These are phyloP conservation scores for Penicillium manginii DNA, from an alignment of 495 filamentous ascomycete genomes.

Conservation along the genomic window DNA sequence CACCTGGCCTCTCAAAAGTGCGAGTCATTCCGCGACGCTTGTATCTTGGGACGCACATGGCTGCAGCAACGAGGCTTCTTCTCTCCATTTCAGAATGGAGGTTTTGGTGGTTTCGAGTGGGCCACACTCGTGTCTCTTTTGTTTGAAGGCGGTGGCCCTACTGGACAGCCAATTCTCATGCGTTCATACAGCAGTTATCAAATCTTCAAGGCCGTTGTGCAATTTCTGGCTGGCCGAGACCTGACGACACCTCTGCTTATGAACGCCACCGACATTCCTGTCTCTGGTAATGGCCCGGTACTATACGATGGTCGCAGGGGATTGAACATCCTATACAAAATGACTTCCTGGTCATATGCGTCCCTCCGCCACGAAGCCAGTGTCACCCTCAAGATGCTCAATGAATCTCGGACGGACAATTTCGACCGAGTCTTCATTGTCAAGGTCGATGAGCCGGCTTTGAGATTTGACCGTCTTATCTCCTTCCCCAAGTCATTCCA, in stretches of 20 bases:
- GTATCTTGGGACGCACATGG: constrained; percentile 85
- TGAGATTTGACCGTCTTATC: constrained; percentile 70
- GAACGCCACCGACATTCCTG: constrained; percentile 34
- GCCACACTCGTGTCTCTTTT: constrained; percentile 75
- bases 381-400: constrained; percentile 70
- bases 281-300: constrained; percentile 45
- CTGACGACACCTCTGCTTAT: constrained; percentile 68
- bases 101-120: constrained; percentile 96
- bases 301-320: constrained; percentile 68
- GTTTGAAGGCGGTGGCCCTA: constrained; percentile 71
- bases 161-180: constrained; percentile 70
- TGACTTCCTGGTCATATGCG: constrained; percentile 82
- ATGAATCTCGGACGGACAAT: constrained; percentile 72
- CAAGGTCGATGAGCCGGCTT: constrained; percentile 65
- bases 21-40: constrained; percentile 76
- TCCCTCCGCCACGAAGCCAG: constrained; percentile 71
- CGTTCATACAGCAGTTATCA: constrained; percentile 87
- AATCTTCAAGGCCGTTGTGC: constrained; percentile 87
- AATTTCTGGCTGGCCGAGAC: constrained; percentile 77
- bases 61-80: constrained; percentile 83
- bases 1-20: constrained; percentile 67
- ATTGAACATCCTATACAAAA: constrained; percentile 88
- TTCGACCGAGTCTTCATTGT: constrained; percentile 83
- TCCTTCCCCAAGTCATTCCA: constrained; percentile 35
- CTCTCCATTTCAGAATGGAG: constrained; percentile 67